phyloP scores from a whole-genome alignment of 2,329 filamentous ascomycete genomes.

The Myriosclerotinia duriaeana region DNA sequence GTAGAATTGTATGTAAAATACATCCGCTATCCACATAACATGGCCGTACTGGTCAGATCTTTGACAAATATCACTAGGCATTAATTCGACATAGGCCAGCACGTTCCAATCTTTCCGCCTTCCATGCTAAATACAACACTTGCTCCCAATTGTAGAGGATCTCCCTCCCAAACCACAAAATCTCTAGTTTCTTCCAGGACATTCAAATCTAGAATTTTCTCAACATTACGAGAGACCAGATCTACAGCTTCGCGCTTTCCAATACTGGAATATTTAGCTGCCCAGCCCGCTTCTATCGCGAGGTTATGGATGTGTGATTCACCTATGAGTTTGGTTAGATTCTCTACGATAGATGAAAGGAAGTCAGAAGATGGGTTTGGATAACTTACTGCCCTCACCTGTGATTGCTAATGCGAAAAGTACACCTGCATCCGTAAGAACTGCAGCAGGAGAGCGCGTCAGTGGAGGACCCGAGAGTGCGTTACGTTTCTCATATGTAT shows the following conservation, averaged over 20 bases:
- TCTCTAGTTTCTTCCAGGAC: constrained; percentile 40
- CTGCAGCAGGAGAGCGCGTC: constrained; percentile 43
- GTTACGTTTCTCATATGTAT: constrained; percentile 43
- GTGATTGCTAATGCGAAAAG: constrained; percentile 42
- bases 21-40: neutral
- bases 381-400: constrained; percentile 27
- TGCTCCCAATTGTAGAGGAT: constrained; percentile 45
- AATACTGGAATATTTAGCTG: constrained; percentile 45
- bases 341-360: neutral
- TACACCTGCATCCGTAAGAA: constrained; percentile 46
- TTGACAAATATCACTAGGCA: neutral
- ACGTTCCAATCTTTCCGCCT: constrained; percentile 39
- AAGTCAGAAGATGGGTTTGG: constrained; percentile 21
- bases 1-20: neutral
- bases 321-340: constrained; percentile 25
- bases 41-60: neutral
- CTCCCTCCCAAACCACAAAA: constrained; percentile 47
- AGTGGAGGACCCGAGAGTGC: constrained; percentile 47
- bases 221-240: constrained; percentile 45
- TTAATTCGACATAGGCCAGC: constrained; percentile 40
- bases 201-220: constrained; percentile 44
- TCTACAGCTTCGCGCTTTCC: constrained; percentile 41
- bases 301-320: constrained; percentile 46
- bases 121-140: constrained; percentile 44
- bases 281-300: constrained; percentile 44